Base-by-base conservation (phyloP, 164 flowering plant genomes). In the Vitis rotundifolia region DNA sequence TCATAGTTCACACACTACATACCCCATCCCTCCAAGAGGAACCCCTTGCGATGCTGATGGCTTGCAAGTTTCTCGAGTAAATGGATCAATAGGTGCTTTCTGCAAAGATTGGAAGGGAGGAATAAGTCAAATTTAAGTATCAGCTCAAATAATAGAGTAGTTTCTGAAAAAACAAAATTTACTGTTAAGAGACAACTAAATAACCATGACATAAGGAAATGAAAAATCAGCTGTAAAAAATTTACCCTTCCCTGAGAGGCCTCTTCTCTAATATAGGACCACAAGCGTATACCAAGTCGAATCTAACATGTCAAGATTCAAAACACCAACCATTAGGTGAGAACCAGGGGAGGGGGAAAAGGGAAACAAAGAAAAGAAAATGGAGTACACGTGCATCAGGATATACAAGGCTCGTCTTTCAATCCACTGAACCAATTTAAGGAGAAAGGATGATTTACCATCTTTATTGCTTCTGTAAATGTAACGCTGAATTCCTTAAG, bases 21-120 rank as follows among this genome's bases (percentile, higher is more conserved):
- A 96, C 98, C 99, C 99, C 99, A 96, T 96, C 31, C 97, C 99
- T 63, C 99, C 99, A 48, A 96, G 90, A 12, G 99, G 98, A 53
- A 93, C 98, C 49, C 99, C 98, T 81, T 86, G 98, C 29, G 99
- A 87, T 73, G 99, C 99, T 2, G 99, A 96, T 29, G 99, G 99
- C 71, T 86, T 96, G 85, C 97, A 89, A 66, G 87, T 87, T 81
- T 88, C 93, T 52, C 88, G 81, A 37, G 89, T 92, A 76, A 96
- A 96, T 61, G 99, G 99, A 83, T 96, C 97, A 66, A 96, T 96
- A 10, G 97, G 98, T 64, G 99, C 99, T 93, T 84, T 93, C 99
- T 96, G 83, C 72, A 80, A 37, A 64, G 48, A 72, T 15, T 6
- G 29, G 64, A 56, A 16, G 29, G 64, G 48, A 16, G 37, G 31